These are phyloP conservation scores for Apiotrichum sp. DNA, from an alignment of 1,284 basidiomycete genomes.

Conservation along the genomic window DNA sequence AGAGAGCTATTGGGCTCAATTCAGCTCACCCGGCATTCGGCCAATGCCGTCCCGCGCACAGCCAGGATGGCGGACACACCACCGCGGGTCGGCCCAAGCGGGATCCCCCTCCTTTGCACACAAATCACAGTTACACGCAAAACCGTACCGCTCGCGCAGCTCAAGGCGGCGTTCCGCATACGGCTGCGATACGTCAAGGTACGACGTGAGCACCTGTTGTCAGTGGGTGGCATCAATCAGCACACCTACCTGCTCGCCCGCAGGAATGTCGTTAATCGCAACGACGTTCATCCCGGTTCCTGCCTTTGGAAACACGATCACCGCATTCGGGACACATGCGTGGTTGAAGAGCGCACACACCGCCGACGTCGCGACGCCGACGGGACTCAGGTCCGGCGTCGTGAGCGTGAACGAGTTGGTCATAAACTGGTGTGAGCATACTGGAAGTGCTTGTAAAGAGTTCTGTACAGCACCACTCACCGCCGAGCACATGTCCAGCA, in stretches of 20 bases:
- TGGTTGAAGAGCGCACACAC: conserved; percentile 79
- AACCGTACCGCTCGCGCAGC: conserved; percentile 69
- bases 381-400: conserved; percentile 62
- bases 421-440: conserved; percentile 56
- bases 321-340: conserved; percentile 83
- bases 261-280: conserved; percentile 58
- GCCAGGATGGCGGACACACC: conserved; percentile 46
- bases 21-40: conserved; percentile 27
- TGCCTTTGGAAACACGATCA: conserved; percentile 71
- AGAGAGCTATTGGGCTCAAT: neutral
- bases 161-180: conserved; percentile 54
- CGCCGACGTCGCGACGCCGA: conserved; percentile 76
- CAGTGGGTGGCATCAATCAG: conserved; percentile 25
- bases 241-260: conserved; percentile 61
- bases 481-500: conserved; percentile 37
- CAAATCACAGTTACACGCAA: conserved; percentile 64
- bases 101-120: conserved; percentile 46
- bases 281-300: conserved; percentile 59
- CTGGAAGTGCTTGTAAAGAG: too few species aligned
- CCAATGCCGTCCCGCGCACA: conserved; percentile 19
- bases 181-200: conserved; percentile 76
- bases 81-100: conserved; percentile 58
- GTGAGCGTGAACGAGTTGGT: conserved; percentile 85
- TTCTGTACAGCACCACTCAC: conserved; percentile 19
- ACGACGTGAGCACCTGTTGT: conserved; percentile 62